These are phyloP conservation scores for Notholithocarpus densiflorus DNA, from an alignment of 306 rosid genomes.

Conservation along the genomic window DNA sequence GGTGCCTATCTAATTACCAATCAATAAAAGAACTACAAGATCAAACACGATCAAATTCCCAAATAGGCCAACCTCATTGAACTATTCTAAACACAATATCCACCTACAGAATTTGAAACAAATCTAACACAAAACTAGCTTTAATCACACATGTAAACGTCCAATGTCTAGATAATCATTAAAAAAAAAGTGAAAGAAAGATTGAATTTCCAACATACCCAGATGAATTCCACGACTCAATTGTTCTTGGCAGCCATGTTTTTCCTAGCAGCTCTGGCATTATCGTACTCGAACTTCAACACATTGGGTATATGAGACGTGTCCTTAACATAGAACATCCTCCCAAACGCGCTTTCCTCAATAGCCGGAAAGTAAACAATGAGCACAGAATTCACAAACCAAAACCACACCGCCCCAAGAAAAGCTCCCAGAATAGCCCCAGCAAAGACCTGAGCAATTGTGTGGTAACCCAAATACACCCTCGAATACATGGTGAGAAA, in stretches of 20 bases:
- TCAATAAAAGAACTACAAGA: no score
- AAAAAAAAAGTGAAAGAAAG: not conserved
- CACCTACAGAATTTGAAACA: not conserved
- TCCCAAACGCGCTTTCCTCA: constrained; percentile 78
- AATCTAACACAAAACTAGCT: not conserved
- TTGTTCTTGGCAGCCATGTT: constrained; percentile 31
- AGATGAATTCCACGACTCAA: constrained; percentile 16
- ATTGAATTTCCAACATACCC: constrained; percentile 11
- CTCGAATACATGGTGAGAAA: constrained; percentile 64
- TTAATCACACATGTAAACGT: not conserved
- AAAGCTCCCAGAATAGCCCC: constrained; percentile 66
- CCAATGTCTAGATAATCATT: not conserved
- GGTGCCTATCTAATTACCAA: no score
- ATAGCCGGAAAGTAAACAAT: constrained; percentile 48
- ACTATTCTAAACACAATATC: not conserved
- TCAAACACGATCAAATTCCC: not conserved
- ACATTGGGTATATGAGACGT: constrained; percentile 80
- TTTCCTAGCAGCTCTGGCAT: constrained; percentile 64
- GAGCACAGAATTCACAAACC: constrained; percentile 62
- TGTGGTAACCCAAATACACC: constrained; percentile 89
- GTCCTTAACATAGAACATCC: constrained; percentile 67
- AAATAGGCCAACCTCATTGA: not conserved
- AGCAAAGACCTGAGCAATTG: constrained; percentile 77
- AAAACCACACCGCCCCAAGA: constrained; percentile 76
- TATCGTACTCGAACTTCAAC: constrained; percentile 88